phyloP scores from a whole-genome alignment of 768 basidiomycete genomes.

The Lactarius tabidus region DNA sequence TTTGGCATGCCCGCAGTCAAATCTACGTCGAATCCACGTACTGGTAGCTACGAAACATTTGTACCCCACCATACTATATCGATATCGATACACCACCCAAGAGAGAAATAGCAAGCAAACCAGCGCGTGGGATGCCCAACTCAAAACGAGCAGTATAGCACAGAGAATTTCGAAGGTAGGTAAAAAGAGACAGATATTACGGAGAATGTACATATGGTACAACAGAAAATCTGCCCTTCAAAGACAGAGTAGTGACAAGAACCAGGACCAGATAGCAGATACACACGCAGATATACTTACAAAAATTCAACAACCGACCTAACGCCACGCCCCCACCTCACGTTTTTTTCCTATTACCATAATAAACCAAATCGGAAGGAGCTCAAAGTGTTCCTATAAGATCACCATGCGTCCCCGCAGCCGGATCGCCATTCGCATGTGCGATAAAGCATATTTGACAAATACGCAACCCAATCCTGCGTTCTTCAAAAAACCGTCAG shows the following conservation, averaged over 20 bases:
- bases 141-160: too few relatives aligned
- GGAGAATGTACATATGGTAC: too few relatives aligned
- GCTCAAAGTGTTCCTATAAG: not conserved
- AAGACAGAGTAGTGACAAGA: too few relatives aligned
- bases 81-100: not conserved
- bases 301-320: not conserved
- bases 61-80: not conserved
- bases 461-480: constrained; percentile 26
- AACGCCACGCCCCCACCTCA: not conserved
- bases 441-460: constrained; percentile 22
- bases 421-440: not conserved
- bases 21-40: too few relatives aligned
- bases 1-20: not conserved
- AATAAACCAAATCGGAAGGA: too few relatives aligned
- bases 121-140: not conserved
- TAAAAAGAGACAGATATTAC: too few relatives aligned
- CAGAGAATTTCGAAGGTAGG: too few relatives aligned
- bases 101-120: not conserved
- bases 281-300: not conserved
- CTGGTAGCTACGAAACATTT: too few relatives aligned
- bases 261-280: too few relatives aligned
- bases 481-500: constrained; percentile 10
- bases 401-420: not conserved
- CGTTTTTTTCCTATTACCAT: too few relatives aligned
- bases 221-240: too few relatives aligned